phyloP scores from a whole-genome alignment of 2,329 filamentous ascomycete genomes.

The Phialophora macrospora region DNA sequence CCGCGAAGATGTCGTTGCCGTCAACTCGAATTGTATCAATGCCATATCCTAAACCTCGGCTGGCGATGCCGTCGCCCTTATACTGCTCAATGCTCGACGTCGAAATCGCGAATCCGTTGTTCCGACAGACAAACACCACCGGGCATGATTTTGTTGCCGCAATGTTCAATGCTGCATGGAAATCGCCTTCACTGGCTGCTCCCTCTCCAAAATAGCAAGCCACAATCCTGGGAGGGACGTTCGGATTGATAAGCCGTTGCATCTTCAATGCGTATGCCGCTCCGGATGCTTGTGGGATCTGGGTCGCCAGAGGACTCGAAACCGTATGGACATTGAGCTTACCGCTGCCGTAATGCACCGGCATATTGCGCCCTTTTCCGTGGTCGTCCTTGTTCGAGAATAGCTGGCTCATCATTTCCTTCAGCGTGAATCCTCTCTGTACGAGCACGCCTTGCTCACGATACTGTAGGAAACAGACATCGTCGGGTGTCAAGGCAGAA shows the following conservation, averaged over 20 bases:
- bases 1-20: slow-evolving; percentile 92
- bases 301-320: slow-evolving; percentile 82
- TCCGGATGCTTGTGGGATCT: slow-evolving; percentile 85
- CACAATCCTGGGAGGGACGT: slow-evolving; percentile 69
- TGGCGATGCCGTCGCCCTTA: slow-evolving; percentile 87
- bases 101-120: slow-evolving; percentile 90
- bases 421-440: slow-evolving; percentile 82
- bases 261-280: slow-evolving; percentile 88
- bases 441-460: slow-evolving; percentile 90
- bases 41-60: slow-evolving; percentile 85
- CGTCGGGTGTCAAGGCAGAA: slow-evolving; percentile 77
- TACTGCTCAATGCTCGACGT: slow-evolving; percentile 91
- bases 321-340: slow-evolving; percentile 90
- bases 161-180: slow-evolving; percentile 89
- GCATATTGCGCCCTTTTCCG: slow-evolving; percentile 91
- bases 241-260: slow-evolving; percentile 73
- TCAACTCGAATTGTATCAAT: slow-evolving; percentile 91
- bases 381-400: slow-evolving; percentile 84
- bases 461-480: slow-evolving; percentile 94
- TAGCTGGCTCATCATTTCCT: slow-evolving; percentile 93
- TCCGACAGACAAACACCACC: slow-evolving; percentile 86
- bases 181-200: slow-evolving; percentile 87
- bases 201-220: slow-evolving; percentile 91
- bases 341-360: slow-evolving; percentile 82
- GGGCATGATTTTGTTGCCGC: slow-evolving; percentile 87